Conservation (phyloP, 1,139 yeast species). For the Pichia sp. region DNA sequence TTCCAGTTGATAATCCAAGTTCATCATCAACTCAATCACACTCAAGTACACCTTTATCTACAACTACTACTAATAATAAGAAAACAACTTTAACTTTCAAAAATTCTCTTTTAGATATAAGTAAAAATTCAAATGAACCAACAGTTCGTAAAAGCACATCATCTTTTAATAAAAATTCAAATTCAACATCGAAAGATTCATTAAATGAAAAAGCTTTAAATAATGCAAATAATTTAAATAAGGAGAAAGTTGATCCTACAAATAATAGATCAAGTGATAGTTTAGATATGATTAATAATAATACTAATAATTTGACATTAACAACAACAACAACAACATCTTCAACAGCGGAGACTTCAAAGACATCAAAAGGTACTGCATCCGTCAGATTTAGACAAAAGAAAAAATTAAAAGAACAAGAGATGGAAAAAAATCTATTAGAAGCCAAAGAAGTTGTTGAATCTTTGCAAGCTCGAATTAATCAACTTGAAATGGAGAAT, state of each 20-base stretch:
- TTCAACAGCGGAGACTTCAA: neutral
- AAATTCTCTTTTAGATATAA: slow-evolving; percentile 13
- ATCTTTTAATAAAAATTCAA: neutral
- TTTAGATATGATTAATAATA: neutral
- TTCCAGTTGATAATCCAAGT: neutral
- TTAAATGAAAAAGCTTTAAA: neutral
- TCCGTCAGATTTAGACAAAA: slow-evolving; percentile 74
- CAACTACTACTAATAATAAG: neutral
- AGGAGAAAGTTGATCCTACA: neutral
- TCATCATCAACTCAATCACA: neutral
- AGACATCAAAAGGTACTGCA: slow-evolving; percentile 41
- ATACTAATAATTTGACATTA: neutral
- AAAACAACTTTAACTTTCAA: slow-evolving; percentile 9
- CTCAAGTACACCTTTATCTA: neutral
- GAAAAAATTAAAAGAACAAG: slow-evolving; percentile 78
- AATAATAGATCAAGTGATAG: neutral
- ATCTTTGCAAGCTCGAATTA: slow-evolving; percentile 53
- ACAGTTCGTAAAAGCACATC: slow-evolving; percentile 6
- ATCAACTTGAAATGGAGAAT: slow-evolving; percentile 57
- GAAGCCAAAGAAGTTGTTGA: slow-evolving; percentile 57
- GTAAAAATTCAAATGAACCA: slow-evolving; percentile 4
- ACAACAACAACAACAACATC: neutral
- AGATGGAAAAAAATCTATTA: slow-evolving; percentile 64
- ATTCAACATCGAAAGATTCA: neutral
- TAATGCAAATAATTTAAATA: neutral